Conservation (phyloP, 768 basidiomycete genomes). For the Guyanaporus albipodus region DNA sequence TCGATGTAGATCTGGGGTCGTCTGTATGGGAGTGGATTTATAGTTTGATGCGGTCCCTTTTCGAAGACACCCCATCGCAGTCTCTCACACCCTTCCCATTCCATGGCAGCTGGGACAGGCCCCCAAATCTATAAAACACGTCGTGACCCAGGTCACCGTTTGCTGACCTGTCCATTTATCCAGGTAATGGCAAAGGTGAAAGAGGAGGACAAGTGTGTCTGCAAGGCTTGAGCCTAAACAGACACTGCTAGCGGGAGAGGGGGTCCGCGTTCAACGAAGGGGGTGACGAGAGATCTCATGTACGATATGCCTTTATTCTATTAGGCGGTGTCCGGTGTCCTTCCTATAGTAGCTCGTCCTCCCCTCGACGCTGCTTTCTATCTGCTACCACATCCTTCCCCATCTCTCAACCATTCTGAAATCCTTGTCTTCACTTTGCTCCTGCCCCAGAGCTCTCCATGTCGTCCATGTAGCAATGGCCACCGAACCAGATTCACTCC, state of each 20-base stretch:
- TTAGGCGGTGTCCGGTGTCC: constrained; percentile 33
- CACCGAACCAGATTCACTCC: constrained; percentile 22
- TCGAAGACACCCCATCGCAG: constrained; percentile 33
- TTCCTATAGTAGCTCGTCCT: constrained; percentile 2
- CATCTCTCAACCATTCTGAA: constrained; percentile 24
- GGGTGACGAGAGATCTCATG: constrained; percentile 14
- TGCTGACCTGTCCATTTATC: constrained; percentile 19
- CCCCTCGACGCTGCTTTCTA: constrained; percentile 17
- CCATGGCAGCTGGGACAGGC: constrained; percentile 16
- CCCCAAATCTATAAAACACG: constrained; percentile 25
- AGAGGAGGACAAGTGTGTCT: constrained; percentile 49
- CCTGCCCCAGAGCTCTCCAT: constrained; percentile 20
- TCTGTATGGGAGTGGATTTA: constrained; percentile 15
- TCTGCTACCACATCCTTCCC: constrained; percentile 17
- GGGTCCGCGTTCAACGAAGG: neutral
- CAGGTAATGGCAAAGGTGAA: constrained; percentile 50
- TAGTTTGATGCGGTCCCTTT: constrained; percentile 35
- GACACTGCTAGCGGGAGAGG: constrained; percentile 9
- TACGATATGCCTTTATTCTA: constrained; percentile 8
- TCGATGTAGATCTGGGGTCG: constrained; percentile 16
- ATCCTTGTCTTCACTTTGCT: constrained; percentile 9
- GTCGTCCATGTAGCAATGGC: constrained; percentile 26
- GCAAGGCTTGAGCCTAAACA: constrained; percentile 16
- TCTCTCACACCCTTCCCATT: constrained; percentile 23
- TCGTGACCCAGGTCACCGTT: constrained; percentile 24